A percentile compares a stretch with the other conserved stretches of the same genome.
Evolutionary conservation across 2,329 filamentous ascomycete genomes (phyloP).

Genomic region (Fusarium brevicatenulatum): DNA sequence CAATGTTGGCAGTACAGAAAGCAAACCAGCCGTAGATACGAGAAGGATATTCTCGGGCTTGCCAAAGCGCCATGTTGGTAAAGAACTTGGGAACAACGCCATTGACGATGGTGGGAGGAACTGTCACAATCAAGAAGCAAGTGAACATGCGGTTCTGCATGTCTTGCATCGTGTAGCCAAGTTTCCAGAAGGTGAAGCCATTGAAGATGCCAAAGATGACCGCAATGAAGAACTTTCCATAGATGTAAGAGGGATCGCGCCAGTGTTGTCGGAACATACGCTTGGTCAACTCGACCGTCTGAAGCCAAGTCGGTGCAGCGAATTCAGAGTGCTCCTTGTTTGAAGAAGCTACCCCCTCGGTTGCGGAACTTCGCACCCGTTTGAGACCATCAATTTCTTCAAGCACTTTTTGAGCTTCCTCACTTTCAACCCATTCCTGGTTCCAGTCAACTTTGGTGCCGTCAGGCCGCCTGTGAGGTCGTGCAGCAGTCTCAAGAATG

Average conservation of each 20-base stretch:
- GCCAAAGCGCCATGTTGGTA: conserved; percentile 76
- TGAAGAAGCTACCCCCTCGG: conserved; percentile 10
- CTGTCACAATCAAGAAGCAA: conserved; percentile 70
- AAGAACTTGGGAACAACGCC: conserved; percentile 82
- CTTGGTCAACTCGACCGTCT: conserved; percentile 74
- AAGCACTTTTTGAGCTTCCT: conserved; percentile 67
- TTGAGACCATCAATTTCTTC: conserved; percentile 65
- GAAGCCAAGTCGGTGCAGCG: conserved; percentile 70
- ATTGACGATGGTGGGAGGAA: conserved; percentile 76
- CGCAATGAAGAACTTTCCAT: conserved; percentile 78
- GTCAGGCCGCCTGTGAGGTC: conserved; percentile 48
- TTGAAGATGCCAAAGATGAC: conserved; percentile 81
- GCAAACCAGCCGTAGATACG: conserved; percentile 82
- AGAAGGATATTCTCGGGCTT: conserved; percentile 76
- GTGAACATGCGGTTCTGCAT: conserved; percentile 85
- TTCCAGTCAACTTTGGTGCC: conserved; percentile 72
- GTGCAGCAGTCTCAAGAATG: conserved; percentile 57
- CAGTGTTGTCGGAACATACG: conserved; percentile 79
- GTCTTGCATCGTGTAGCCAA: conserved; percentile 71
- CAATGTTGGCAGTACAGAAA: conserved; percentile 77
- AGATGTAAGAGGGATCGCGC: conserved; percentile 80
- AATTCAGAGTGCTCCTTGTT: conserved; percentile 61
- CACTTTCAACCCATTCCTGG: conserved; percentile 75
- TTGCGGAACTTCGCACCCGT: conserved; percentile 30
- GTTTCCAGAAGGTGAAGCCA: conserved; percentile 80